A percentile compares a stretch with the other conserved stretches of the same genome.
phyloP scores from a whole-genome alignment of 1,284 basidiomycete genomes.

The Apiotrichum akiyoshidainum region DNA sequence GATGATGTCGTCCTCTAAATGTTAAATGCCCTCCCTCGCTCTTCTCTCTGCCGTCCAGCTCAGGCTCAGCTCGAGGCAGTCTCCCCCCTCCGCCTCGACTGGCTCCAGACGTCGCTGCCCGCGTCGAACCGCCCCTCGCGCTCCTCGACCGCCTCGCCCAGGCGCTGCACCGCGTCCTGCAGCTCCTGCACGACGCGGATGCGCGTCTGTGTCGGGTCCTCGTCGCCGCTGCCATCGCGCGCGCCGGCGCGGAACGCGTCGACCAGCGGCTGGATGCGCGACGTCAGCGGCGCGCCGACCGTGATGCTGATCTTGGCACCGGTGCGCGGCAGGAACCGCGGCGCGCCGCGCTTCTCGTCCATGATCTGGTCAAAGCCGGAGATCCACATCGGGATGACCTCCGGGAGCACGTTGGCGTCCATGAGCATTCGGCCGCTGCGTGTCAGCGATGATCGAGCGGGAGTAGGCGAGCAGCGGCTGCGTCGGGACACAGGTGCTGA shows the following conservation, averaged over 20 bases:
- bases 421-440: constrained; percentile 75
- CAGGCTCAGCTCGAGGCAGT: background rate
- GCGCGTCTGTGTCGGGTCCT: constrained; percentile 20
- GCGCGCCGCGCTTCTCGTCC: constrained; percentile 67
- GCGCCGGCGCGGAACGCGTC: constrained; percentile 29
- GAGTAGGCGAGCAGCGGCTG: background rate
- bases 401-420: constrained; percentile 67
- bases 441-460: constrained; percentile 4
- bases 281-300: constrained; percentile 41
- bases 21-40: too few species aligned
- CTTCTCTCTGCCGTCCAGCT: background rate
- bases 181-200: constrained; percentile 35
- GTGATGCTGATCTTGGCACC: constrained; percentile 46
- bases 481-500: background rate
- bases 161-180: constrained; percentile 34
- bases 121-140: constrained; percentile 44
- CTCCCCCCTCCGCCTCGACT: constrained; percentile 24
- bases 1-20: too few species aligned
- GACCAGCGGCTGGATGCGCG: constrained; percentile 41
- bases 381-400: constrained; percentile 93
- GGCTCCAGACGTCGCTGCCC: constrained; percentile 34
- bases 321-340: constrained; percentile 39
- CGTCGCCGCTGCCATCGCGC: constrained; percentile 21
- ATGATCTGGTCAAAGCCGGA: constrained; percentile 84
- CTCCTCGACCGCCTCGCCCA: constrained; percentile 45